These are phyloP conservation scores for Lipomyces orientalis DNA, from an alignment of 805 yeast species.

Conservation along the genomic window DNA sequence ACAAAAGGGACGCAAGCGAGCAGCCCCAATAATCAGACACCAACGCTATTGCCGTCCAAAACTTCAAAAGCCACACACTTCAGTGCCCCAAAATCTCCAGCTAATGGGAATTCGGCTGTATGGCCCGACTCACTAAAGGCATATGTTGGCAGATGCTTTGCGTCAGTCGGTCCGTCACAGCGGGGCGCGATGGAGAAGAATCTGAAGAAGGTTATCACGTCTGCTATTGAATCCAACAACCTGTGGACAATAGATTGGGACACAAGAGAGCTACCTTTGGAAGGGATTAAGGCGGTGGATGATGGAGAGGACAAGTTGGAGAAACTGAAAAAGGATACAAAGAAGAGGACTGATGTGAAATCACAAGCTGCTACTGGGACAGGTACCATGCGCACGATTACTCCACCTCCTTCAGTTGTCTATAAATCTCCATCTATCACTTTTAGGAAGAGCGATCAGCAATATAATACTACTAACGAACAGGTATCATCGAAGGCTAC, in stretches of 20 bases:
- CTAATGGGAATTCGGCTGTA: constrained; percentile 4
- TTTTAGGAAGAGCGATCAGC: constrained; percentile 4
- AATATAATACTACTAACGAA: constrained; percentile 3
- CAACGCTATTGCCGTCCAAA: background rate
- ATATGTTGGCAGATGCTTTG: constrained; percentile 58
- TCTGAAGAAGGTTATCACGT: constrained; percentile 55
- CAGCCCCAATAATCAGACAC: background rate
- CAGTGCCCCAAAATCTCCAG: constrained; percentile 7
- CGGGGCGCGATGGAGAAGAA: constrained; percentile 55
- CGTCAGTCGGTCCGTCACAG: constrained; percentile 48
- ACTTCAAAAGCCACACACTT: background rate
- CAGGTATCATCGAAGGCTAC: constrained; percentile 7
- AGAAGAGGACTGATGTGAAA: background rate
- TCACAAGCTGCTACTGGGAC: background rate
- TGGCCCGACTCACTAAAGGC: constrained; percentile 65
- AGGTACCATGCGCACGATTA: background rate
- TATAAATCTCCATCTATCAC: constrained; percentile 10
- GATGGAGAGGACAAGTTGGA: constrained; percentile 24
- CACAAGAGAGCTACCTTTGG: constrained; percentile 55
- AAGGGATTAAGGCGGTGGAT: constrained; percentile 34
- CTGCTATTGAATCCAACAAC: constrained; percentile 54
- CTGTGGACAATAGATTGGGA: constrained; percentile 62
- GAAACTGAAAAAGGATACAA: constrained; percentile 17
- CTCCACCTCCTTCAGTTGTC: constrained; percentile 6
- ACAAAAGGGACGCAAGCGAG: background rate